These are phyloP conservation scores for Litchi chinensis DNA, from an alignment of 345 rosid genomes.

Conservation along the genomic window DNA sequence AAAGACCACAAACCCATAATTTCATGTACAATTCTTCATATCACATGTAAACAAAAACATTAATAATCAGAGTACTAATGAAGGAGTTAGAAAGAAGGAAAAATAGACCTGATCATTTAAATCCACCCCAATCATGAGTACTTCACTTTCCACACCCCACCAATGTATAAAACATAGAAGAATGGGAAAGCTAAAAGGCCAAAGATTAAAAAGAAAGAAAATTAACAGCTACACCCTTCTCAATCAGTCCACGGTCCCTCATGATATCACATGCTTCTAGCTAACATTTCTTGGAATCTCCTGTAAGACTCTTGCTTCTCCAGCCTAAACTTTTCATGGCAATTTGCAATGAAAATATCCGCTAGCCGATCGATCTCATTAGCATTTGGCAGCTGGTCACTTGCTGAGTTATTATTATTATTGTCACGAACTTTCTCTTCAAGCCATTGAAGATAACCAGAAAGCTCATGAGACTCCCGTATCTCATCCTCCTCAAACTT, in stretches of 20 bases:
- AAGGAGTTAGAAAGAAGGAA: slow-evolving; percentile 5
- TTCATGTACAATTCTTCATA: slow-evolving; percentile 24
- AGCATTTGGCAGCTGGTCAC: slow-evolving; percentile 21
- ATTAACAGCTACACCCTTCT: not conserved
- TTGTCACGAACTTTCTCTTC: slow-evolving; percentile 47
- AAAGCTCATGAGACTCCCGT: slow-evolving; percentile 50
- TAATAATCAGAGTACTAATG: not conserved
- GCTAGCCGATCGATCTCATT: slow-evolving; percentile 84
- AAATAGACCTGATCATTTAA: not conserved
- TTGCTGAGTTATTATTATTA: not conserved
- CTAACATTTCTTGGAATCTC: slow-evolving; percentile 84
- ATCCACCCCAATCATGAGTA: not conserved
- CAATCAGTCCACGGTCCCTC: not conserved
- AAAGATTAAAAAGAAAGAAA: not conserved
- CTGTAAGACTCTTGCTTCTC: slow-evolving; percentile 97
- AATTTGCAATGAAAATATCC: slow-evolving; percentile 74
- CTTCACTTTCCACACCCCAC: slow-evolving; percentile 27
- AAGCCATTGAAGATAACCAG: slow-evolving; percentile 65
- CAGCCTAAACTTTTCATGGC: slow-evolving; percentile 84
- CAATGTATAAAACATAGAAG: slow-evolving; percentile 20
- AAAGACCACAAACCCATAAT: slow-evolving; percentile 18
- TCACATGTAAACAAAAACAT: not conserved
- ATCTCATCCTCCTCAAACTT: slow-evolving; percentile 23
- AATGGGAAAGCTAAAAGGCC: slow-evolving; percentile 24
- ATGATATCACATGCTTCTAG: slow-evolving; percentile 54